Conservation (phyloP, 2,329 filamentous ascomycete species). For the Botrytis squamosa region DNA sequence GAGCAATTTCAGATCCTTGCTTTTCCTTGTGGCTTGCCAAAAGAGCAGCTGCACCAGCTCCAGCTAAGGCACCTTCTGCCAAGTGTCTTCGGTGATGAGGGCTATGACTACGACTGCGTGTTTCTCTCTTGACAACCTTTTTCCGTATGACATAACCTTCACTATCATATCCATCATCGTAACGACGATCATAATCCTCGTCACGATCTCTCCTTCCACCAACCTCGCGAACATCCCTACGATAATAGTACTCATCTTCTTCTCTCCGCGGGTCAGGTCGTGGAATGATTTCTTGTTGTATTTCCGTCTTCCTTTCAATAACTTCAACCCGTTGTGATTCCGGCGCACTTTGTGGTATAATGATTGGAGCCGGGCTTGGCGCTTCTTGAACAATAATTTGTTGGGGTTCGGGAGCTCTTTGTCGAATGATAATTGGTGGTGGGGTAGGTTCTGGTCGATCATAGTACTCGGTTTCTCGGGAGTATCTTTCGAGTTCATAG, state of each 20-base stretch:
- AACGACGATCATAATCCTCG: slow-evolving; percentile 42
- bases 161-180: slow-evolving; percentile 47
- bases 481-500: slow-evolving; percentile 56
- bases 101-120: slow-evolving; percentile 49
- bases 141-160: slow-evolving; percentile 45
- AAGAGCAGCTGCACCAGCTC: slow-evolving; percentile 60
- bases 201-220: slow-evolving; percentile 31
- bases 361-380: slow-evolving; percentile 50
- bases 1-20: slow-evolving; percentile 33
- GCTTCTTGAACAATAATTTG: slow-evolving; percentile 62
- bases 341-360: slow-evolving; percentile 38
- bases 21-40: slow-evolving; percentile 54
- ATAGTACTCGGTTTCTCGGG: slow-evolving; percentile 63
- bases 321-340: slow-evolving; percentile 33
- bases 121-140: slow-evolving; percentile 44
- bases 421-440: slow-evolving; percentile 56
- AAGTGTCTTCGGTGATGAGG: slow-evolving; percentile 58
- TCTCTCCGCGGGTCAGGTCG: slow-evolving; percentile 34
- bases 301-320: slow-evolving; percentile 31
- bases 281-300: slow-evolving; percentile 27
- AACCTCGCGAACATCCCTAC: slow-evolving; percentile 39
- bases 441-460: slow-evolving; percentile 50
- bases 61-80: slow-evolving; percentile 63
- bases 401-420: slow-evolving; percentile 54
- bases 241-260: slow-evolving; percentile 41